phyloP scores from a whole-genome alignment of 768 basidiomycete species.

The Suillus variegatus region DNA sequence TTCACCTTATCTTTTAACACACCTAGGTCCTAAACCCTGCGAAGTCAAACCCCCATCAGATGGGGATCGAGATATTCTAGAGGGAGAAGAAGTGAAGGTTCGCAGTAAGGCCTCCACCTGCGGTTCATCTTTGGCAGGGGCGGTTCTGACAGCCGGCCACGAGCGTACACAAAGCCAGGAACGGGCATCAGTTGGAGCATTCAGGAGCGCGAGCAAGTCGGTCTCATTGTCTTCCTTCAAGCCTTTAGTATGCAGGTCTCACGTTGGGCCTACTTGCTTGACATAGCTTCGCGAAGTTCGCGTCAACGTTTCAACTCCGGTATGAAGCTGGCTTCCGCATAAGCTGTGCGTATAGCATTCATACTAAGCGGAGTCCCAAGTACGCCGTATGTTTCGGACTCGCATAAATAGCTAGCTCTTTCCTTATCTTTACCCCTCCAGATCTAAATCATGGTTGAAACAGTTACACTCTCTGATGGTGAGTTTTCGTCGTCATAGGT shows the following conservation, averaged over 20 bases:
- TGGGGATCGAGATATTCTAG: background rate
- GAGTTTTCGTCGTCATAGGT: background rate
- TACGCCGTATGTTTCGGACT: too few relatives aligned
- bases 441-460: slow-evolving; percentile 3
- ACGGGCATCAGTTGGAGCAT: slow-evolving; percentile 43
- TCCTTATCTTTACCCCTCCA: background rate
- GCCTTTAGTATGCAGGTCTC: too few relatives aligned
- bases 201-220: slow-evolving; percentile 38
- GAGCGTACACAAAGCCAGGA: slow-evolving; percentile 41
- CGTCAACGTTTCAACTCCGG: too few relatives aligned
- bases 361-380: background rate
- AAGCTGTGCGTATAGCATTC: background rate
- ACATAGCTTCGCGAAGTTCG: background rate
- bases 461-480: slow-evolving; percentile 5
- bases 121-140: background rate
- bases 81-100: background rate
- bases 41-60: background rate
- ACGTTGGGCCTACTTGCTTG: background rate
- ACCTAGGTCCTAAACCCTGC: background rate
- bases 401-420: background rate
- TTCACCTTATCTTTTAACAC: slow-evolving; percentile 10
- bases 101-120: background rate
- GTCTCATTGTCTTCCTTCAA: slow-evolving; percentile 7
- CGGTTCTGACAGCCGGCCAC: slow-evolving; percentile 25
- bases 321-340: background rate